Conservation (phyloP, 2,329 filamentous ascomycete genomes). For the Ophiosphaerella korrae region DNA sequence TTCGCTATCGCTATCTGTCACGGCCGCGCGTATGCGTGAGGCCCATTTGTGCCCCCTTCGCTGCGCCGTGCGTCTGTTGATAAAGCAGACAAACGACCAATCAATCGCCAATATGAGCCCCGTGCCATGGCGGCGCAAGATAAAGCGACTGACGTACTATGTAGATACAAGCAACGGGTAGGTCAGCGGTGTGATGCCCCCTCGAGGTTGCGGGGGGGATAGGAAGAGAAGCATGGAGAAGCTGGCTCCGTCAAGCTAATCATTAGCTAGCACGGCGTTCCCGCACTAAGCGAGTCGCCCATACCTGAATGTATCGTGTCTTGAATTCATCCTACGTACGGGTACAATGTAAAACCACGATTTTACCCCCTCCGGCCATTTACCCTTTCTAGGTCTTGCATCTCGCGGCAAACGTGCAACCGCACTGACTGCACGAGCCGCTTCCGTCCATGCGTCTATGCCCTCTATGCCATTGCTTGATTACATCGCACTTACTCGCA, state of each 20-base stretch:
- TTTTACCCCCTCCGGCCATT: too few relatives aligned
- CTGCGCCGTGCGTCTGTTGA: constrained; percentile 19
- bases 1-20: constrained; percentile 10
- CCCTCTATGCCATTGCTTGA: neutral
- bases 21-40: constrained; percentile 3
- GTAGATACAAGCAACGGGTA: constrained; percentile 15
- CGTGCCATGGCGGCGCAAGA: constrained; percentile 18
- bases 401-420: too few relatives aligned
- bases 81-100: constrained; percentile 29
- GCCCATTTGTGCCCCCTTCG: constrained; percentile 22
- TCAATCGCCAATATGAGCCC: constrained; percentile 16
- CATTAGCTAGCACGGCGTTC: too few relatives aligned
- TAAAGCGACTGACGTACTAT: constrained; percentile 31
- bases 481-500: constrained; percentile 5
- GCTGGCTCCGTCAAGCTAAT: too few relatives aligned
- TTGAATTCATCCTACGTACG: too few relatives aligned
- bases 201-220: constrained; percentile 18
- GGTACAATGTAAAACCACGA: too few relatives aligned
- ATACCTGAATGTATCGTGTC: too few relatives aligned
- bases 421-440: too few relatives aligned
- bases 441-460: neutral
- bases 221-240: neutral
- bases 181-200: constrained; percentile 20
- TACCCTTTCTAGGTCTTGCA: too few relatives aligned
- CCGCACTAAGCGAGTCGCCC: too few relatives aligned